A percentile compares a stretch with the other conserved stretches of the same genome.
phyloP scores from a whole-genome alignment of 768 basidiomycete species.

The Rossbeevera mucosa region DNA sequence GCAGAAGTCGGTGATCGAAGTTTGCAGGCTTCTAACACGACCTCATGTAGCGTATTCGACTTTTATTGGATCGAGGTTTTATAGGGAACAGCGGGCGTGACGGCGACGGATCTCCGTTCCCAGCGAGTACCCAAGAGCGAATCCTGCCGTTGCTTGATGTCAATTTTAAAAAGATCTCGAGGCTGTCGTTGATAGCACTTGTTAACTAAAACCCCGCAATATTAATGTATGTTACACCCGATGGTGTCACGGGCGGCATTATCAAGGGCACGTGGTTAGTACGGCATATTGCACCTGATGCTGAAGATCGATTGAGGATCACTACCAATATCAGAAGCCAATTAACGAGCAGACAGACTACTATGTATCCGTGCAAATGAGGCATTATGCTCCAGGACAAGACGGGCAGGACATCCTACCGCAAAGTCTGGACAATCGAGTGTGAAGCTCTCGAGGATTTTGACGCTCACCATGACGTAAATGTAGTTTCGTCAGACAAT shows the following conservation, averaged over 20 bases:
- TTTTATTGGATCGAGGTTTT: conserved; percentile 20
- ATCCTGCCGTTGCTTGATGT: conserved; percentile 7
- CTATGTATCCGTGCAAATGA: conserved; percentile 5
- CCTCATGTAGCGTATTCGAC: conserved; percentile 10
- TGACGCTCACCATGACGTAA: conserved; percentile 18
- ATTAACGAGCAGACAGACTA: conserved; percentile 16
- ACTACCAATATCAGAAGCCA: conserved; percentile 21
- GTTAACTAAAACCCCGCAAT: background rate
- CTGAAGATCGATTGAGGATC: conserved; percentile 30
- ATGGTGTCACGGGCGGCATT: background rate
- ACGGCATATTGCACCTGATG: conserved; percentile 11
- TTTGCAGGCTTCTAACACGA: conserved; percentile 15
- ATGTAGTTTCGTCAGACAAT: conserved; percentile 1
- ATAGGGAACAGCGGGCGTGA: conserved; percentile 16
- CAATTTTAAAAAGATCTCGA: conserved; percentile 1
- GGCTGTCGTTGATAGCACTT: background rate
- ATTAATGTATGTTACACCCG: background rate
- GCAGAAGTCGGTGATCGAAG: conserved; percentile 14
- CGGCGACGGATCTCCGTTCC: conserved; percentile 23
- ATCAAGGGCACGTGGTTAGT: conserved; percentile 5
- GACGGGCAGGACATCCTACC: background rate
- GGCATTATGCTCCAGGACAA: background rate
- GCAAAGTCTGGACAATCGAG: conserved; percentile 2
- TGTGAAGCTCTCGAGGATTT: background rate
- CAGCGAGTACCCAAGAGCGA: conserved; percentile 24